Conservation (phyloP, 768 basidiomycete genomes). For the Stropharia rugosoannulata region DNA sequence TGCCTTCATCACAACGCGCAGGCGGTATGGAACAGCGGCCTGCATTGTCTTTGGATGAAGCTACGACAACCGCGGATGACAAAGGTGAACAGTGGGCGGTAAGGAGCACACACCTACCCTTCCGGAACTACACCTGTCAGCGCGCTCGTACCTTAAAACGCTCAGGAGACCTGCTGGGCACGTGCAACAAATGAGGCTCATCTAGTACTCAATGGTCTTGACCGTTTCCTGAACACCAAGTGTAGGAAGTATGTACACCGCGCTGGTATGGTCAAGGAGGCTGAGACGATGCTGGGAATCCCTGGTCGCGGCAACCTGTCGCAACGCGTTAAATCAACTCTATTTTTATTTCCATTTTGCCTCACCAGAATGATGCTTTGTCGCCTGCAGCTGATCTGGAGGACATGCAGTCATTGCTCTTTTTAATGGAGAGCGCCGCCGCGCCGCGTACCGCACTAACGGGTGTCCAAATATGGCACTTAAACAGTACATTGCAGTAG, state of each 20-base stretch:
- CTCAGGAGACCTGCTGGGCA: conserved; percentile 73
- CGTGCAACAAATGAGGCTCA: conserved; percentile 78
- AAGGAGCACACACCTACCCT: conserved; percentile 91
- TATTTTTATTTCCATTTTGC: not conserved
- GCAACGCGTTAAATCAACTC: not conserved
- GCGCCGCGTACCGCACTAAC: conserved; percentile 58
- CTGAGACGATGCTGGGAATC: conserved; percentile 68
- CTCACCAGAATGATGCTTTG: conserved; percentile 76
- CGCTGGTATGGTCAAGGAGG: conserved; percentile 78
- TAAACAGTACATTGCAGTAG: conserved; percentile 78
- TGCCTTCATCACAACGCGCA: no score
- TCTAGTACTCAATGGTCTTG: conserved; percentile 87
- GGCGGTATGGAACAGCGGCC: no score
- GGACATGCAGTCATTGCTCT: conserved; percentile 95
- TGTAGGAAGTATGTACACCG: conserved; percentile 87
- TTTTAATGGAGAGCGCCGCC: conserved; percentile 79
- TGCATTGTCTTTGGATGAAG: no score
- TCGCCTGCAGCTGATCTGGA: conserved; percentile 79
- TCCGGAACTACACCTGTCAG: conserved; percentile 83
- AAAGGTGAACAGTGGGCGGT: no score
- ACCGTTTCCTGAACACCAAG: conserved; percentile 94
- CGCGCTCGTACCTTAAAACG: conserved; percentile 86
- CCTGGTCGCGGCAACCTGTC: no score
- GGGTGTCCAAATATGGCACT: conserved; percentile 77
- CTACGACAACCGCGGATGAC: no score